Conservation (phyloP, 371 early-diverging fungal genomes). For the Dinochytrium kinnereticum region DNA sequence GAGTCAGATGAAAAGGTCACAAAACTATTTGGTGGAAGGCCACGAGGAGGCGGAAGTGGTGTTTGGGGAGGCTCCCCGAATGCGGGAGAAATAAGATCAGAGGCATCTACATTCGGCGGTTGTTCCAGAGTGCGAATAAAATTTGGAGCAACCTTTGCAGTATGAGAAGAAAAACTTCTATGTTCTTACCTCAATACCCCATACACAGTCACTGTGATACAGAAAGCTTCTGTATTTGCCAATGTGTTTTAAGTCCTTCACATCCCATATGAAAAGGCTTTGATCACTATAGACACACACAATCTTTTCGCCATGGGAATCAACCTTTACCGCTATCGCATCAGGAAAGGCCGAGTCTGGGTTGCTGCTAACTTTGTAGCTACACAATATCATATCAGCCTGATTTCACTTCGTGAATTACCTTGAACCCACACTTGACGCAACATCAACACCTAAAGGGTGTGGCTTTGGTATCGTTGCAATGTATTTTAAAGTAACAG, state of each 20-base stretch:
- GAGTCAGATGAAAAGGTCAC: slow-evolving; percentile 80
- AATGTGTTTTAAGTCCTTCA: slow-evolving; percentile 66
- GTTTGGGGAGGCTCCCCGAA: slow-evolving; percentile 14
- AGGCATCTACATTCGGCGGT: not conserved
- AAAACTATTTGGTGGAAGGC: slow-evolving; percentile 71
- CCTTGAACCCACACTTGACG: slow-evolving; percentile 34
- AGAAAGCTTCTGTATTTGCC: slow-evolving; percentile 70
- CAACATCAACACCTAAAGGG: slow-evolving; percentile 71
- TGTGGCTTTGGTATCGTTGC: slow-evolving; percentile 76
- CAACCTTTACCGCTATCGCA: slow-evolving; percentile 62
- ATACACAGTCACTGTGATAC: slow-evolving; percentile 80
- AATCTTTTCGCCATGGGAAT: slow-evolving; percentile 53
- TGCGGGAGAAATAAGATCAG: not conserved
- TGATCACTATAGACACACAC: slow-evolving; percentile 73
- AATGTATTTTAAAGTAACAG: slow-evolving; percentile 67
- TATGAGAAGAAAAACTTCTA: not conserved
- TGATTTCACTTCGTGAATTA: slow-evolving; percentile 27
- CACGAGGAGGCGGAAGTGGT: slow-evolving; percentile 28
- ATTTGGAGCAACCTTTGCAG: not conserved
- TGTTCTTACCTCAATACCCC: slow-evolving; percentile 78
- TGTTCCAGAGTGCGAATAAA: not conserved
- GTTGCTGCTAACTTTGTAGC: slow-evolving; percentile 13
- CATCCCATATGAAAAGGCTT: slow-evolving; percentile 78
- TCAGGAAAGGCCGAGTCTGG: slow-evolving; percentile 64
- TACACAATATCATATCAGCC: slow-evolving; percentile 18